Evolutionary conservation across 768 basidiomycete species (phyloP).

Genomic region (Paxillus ammoniavirescens): DNA sequence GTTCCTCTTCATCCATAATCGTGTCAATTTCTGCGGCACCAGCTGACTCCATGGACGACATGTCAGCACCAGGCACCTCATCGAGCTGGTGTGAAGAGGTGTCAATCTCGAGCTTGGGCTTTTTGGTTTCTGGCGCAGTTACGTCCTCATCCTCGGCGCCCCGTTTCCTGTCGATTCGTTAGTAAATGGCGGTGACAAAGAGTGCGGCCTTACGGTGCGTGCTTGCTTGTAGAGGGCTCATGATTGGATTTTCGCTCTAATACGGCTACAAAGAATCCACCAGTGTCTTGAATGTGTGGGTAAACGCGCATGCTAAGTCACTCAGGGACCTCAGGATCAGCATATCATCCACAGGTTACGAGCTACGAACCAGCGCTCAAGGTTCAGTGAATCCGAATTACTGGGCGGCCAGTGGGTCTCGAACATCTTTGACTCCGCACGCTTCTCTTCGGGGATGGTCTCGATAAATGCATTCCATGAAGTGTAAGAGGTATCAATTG

Average conservation of each 20-base stretch:
- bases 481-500: constrained; percentile 47
- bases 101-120: constrained; percentile 39
- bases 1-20: constrained; percentile 1
- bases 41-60: constrained; percentile 1
- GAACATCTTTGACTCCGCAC: constrained; percentile 58
- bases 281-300: constrained; percentile 94
- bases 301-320: constrained; percentile 76
- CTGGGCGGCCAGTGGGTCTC: constrained; percentile 80
- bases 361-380: constrained; percentile 68
- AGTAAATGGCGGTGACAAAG: background rate
- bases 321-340: background rate
- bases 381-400: constrained; percentile 55
- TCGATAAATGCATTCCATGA: constrained; percentile 61
- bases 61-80: constrained; percentile 1
- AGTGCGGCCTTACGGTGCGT: constrained; percentile 12
- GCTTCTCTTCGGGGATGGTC: constrained; percentile 46
- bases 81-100: constrained; percentile 4
- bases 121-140: constrained; percentile 48
- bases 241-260: constrained; percentile 49
- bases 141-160: constrained; percentile 40
- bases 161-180: constrained; percentile 42
- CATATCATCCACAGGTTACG: background rate
- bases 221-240: constrained; percentile 2
- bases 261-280: constrained; percentile 97
- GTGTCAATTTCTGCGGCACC: constrained; percentile 3